Evolutionary conservation across 2,329 filamentous ascomycete genomes (phyloP), one percentile per base, ranked within the genome.

Genomic region (Pseudogymnoascus sp.): DNA sequence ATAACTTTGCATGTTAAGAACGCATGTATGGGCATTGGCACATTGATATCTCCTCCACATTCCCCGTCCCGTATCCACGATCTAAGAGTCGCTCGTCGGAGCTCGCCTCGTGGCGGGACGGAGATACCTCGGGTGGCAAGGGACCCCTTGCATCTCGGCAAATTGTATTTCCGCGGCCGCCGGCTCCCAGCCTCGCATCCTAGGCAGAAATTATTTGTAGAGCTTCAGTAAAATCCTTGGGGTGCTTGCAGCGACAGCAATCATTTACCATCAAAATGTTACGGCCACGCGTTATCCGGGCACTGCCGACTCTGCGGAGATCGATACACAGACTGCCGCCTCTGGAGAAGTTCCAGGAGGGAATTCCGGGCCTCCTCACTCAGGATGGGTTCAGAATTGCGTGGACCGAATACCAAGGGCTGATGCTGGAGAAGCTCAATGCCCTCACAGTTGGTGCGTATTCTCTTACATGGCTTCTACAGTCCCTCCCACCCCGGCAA

Each of bases 331-430:
- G 71, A 41, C 70, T 83, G 22, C 79, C 80, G n/a, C 58, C 68
- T 37, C 74, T 83, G 65, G 68, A 67, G 34, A 76, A 81, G 61
- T 79, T 75, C 74, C 66, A 66, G 7, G 62, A 79, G 47, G 82
- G 79, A 62, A 79, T 96, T 5, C 81, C 84, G n/a, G 83, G 84
- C 12, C 79, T 97, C 63, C 79, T 96, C 71, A 86, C 86, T 30
- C 73, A 80, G 1, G 78, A 81, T 58, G 89, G 83, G 60, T 95
- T 89, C 74, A 76, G 87, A 61, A 81, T 90, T 60, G 86, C 91
- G 58, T 99, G 91, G 86, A 87, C 81, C 34, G 79, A 91, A 70
- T 96, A 97, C 77, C 91, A 96, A 80, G 72, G 77, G 37, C 75
- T 88, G 66, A 79, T 93, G 69, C 74, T 92, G 59, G 79, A 90